A percentile compares a stretch with the other conserved stretches of the same genome.
phyloP scores from a whole-genome alignment of 768 basidiomycete species.

The Auriscalpium orientale region DNA sequence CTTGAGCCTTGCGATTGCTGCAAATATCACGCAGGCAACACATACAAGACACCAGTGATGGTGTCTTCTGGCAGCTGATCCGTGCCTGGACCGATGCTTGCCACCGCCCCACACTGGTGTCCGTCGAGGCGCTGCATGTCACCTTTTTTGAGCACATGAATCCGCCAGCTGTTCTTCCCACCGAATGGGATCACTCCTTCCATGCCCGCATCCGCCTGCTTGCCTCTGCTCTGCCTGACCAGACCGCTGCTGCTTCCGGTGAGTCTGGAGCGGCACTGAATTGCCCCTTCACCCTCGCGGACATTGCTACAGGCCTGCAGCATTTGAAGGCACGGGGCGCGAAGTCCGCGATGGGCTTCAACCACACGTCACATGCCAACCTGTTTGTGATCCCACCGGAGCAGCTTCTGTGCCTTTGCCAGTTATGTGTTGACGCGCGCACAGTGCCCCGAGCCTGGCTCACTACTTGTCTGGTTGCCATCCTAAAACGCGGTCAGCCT shows the following conservation, averaged over 20 bases:
- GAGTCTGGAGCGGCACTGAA: not conserved
- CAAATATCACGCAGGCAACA: slow-evolving; percentile 9
- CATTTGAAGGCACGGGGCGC: not conserved
- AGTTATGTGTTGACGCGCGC: not conserved
- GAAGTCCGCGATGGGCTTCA: not conserved
- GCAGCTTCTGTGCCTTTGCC: not conserved
- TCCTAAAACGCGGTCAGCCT: slow-evolving; percentile 16
- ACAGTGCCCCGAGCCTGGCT: not conserved
- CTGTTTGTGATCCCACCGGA: not conserved
- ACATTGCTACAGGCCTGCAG: not conserved
- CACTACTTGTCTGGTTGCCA: not conserved
- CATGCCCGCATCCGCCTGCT: not conserved
- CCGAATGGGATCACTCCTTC: not conserved
- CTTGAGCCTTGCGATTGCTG: slow-evolving; percentile 14
- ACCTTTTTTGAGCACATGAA: slow-evolving; percentile 32
- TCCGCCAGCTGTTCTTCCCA: slow-evolving; percentile 31
- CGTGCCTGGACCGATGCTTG: not conserved
- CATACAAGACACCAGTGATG: not conserved
- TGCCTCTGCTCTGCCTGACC: not conserved
- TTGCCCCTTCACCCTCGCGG: not conserved
- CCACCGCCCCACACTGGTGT: not conserved
- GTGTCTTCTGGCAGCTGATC: not conserved
- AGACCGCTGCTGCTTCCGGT: not conserved
- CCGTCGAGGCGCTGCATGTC: not conserved
- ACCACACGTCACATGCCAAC: not conserved